A percentile compares a stretch with the other conserved stretches of the same genome.
These are phyloP conservation scores for Ceratocystis papillata DNA, from an alignment of 2,329 filamentous ascomycete genomes.

Conservation along the genomic window DNA sequence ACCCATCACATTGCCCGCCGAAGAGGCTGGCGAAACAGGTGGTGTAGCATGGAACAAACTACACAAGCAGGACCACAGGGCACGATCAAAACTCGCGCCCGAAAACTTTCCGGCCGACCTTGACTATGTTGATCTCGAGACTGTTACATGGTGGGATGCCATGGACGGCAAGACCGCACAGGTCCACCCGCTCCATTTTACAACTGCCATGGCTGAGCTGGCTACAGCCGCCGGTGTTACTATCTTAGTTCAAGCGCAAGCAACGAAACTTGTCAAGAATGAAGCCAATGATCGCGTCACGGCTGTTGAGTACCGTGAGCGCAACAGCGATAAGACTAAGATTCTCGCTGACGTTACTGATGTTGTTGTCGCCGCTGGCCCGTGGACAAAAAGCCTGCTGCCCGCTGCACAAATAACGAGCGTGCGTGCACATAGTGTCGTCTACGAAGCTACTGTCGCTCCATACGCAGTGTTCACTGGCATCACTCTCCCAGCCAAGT, in stretches of 20 bases:
- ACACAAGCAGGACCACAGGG: conserved; percentile 47
- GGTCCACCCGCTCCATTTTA: conserved; percentile 87
- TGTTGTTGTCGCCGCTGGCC: conserved; percentile 46
- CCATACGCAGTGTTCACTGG: conserved; percentile 78
- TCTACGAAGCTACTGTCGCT: conserved; percentile 53
- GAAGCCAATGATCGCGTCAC: conserved; percentile 38
- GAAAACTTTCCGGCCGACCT: conserved; percentile 63
- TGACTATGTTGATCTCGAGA: conserved; percentile 67
- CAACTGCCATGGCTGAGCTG: conserved; percentile 67
- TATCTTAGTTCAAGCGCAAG: conserved; percentile 54
- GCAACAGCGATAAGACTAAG: conserved; percentile 32
- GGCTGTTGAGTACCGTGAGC: conserved; percentile 50
- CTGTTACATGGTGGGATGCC: conserved; percentile 60
- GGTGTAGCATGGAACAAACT: conserved; percentile 44
- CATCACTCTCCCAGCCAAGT: conserved; percentile 60
- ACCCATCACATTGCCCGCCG: conserved; percentile 10
- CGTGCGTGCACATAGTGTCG: conserved; percentile 53
- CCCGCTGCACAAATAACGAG: conserved; percentile 48
- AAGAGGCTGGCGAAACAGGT: conserved; percentile 18
- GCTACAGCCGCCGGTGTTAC: conserved; percentile 59
- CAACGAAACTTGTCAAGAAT: conserved; percentile 42
- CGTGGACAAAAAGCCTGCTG: conserved; percentile 52
- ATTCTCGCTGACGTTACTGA: conserved; percentile 41
- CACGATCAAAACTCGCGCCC: conserved; percentile 39
- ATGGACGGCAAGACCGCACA: conserved; percentile 86